Percentiles rank a stretch among this genome's conserved stretches.
These are phyloP conservation scores for Teunomyces lycoperdinae DNA, from an alignment of 805 yeast species.

Conservation along the genomic window DNA sequence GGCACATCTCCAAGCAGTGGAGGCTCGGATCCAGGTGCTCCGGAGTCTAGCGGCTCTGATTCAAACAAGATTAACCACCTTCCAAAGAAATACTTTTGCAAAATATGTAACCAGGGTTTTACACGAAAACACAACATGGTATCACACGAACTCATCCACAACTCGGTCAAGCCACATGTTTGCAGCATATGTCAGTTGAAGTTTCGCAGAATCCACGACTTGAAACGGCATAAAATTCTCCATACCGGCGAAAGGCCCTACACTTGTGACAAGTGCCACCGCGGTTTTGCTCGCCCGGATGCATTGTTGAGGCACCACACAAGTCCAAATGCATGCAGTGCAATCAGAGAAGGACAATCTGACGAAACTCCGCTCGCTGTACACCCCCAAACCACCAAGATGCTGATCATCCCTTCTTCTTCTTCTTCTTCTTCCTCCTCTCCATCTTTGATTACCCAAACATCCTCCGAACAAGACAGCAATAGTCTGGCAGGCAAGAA, in stretches of 20 bases:
- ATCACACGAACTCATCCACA: conserved; percentile 67
- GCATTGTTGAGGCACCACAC: conserved; percentile 70
- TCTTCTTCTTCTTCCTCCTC: background rate
- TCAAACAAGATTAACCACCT: background rate
- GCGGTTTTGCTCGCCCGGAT: conserved; percentile 71
- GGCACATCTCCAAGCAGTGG: background rate
- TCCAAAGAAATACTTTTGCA: conserved; percentile 46
- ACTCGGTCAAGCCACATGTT: conserved; percentile 58
- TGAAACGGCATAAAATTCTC: conserved; percentile 69
- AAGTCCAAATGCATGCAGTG: conserved; percentile 34
- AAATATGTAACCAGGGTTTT: conserved; percentile 60
- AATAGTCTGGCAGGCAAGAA: conserved; percentile 15
- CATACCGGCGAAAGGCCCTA: conserved; percentile 77
- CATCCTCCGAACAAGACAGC: conserved; percentile 7
- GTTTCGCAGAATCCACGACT: conserved; percentile 73
- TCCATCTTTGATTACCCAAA: conserved; percentile 1
- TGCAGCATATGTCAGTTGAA: conserved; percentile 60
- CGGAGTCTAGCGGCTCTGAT: background rate
- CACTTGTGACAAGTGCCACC: conserved; percentile 57
- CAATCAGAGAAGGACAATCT: background rate
- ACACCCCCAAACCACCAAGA: background rate
- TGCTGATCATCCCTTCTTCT: background rate
- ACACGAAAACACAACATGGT: conserved; percentile 74
- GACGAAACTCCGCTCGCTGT: background rate
- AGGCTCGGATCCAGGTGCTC: background rate